Conservation (phyloP, 2,329 filamentous ascomycete species). For the Neonectria sp. region DNA sequence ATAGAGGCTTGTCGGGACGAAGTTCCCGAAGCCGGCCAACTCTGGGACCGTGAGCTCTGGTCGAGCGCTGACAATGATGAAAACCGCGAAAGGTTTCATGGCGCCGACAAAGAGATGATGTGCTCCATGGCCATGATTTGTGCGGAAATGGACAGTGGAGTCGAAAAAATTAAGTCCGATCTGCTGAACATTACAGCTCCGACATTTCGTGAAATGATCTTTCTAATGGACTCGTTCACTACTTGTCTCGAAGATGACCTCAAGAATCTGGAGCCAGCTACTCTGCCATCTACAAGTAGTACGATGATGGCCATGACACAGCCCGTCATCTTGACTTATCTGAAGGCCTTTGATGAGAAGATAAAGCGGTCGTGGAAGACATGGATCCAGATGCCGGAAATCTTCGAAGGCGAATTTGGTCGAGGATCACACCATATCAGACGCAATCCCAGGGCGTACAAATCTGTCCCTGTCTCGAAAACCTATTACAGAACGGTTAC, state of each 20-base stretch:
- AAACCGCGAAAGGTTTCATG: background rate
- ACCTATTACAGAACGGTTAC: no score
- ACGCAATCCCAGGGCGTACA: background rate
- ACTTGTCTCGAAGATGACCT: background rate
- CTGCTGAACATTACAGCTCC: background rate
- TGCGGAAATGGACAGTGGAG: background rate
- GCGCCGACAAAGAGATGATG: background rate
- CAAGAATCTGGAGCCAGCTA: background rate
- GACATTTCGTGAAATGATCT: no score
- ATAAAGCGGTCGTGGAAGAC: no score
- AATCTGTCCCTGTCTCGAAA: background rate
- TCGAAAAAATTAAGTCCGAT: accelerated
- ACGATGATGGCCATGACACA: background rate
- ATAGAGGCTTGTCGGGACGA: background rate
- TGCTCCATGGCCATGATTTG: background rate
- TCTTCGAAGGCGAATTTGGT: no score
- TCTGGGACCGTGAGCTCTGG: no score
- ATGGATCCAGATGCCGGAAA: no score
- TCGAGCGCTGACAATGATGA: no score
- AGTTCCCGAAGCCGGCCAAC: background rate
- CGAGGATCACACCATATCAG: no score
- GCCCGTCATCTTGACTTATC: background rate
- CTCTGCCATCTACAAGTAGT: background rate
- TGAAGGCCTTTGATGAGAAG: background rate
- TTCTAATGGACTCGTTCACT: background rate